These are phyloP conservation scores for Globisporangium nagaii DNA, from an alignment of 352 stramenopile species.

Conservation along the genomic window DNA sequence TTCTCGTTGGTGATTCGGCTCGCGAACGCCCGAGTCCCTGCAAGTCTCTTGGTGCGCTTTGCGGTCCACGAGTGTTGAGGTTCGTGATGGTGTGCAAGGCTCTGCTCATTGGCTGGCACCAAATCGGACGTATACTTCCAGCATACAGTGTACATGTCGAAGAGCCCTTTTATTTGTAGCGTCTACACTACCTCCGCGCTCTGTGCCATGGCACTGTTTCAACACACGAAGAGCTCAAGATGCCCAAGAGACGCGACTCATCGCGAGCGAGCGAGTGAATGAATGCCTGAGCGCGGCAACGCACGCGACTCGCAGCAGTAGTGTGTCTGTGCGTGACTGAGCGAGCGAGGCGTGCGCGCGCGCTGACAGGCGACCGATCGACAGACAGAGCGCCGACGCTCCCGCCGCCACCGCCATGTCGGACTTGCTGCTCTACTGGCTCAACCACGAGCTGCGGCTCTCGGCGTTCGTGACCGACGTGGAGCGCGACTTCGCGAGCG, in stretches of 20 bases:
- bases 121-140: no score
- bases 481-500: constrained; percentile 76
- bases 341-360: background rate
- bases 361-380: background rate
- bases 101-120: no score
- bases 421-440: constrained; percentile 69
- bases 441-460: constrained; percentile 81
- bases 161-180: no score
- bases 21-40: background rate
- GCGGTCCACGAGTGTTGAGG: background rate
- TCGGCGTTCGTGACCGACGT: constrained; percentile 55
- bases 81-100: constrained; percentile 5
- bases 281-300: no score
- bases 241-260: constrained; percentile 7
- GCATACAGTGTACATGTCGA: no score
- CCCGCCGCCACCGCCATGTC: constrained; percentile 31
- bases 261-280: no score
- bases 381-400: no score
- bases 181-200: no score
- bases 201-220: no score
- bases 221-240: no score
- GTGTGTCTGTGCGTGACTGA: background rate
- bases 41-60: background rate
- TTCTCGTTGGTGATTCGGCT: constrained; percentile 8
- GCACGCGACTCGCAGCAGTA: no score